Evolutionary conservation across 768 basidiomycete species (phyloP), one percentile per base, ranked within the genome.

Genomic region (Rhizopogon vulgaris): DNA sequence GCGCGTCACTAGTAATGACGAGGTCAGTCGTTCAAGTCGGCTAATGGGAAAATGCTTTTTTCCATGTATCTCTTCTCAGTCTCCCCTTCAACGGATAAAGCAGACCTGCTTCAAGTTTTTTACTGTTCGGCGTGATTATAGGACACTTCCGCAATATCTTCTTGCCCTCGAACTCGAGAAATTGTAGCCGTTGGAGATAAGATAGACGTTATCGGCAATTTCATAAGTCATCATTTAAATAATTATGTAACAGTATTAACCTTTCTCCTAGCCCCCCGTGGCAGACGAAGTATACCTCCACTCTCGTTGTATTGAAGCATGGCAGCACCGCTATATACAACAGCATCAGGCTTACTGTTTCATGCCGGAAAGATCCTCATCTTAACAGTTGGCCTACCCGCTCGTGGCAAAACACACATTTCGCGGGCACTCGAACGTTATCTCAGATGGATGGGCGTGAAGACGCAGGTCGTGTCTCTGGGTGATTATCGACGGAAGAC

Each of bases 301-400:
- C 24, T 7, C 24, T 17, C 25, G 22, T 24, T 15, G 6, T 38
- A 52, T n/a, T 46, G 24, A 38, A 43, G 8, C 42, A 92, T 95
- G 94, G 91, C 87, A 14, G 94, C 94, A n/a, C 94, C 94, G 3
- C 72, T 98, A 41, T 98, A 96, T 68, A 93, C 90, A 6, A 98
- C 94, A 9, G 92, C 80, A 40, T 90, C 87, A 49, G 88, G 88
- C 11, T 76, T 90, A 25, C 80, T 93, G 38, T 93, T 85, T 64
- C 90, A 93, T 67, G 94, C 94, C 8, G 95, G 95, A 58, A 93
- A 97, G 72, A 96, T 98, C 64, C 75, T 98, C 22, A 85, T 96
- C 41, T 75, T 94, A 52, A 91, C 94, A 17, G 87, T 97, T 50
- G 95, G 95, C 8, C 77, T 98, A 3, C 94, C 94, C 41, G 94